These are phyloP conservation scores for Tricholoma bakamatsutake DNA, from an alignment of 768 basidiomycete genomes.

Conservation along the genomic window DNA sequence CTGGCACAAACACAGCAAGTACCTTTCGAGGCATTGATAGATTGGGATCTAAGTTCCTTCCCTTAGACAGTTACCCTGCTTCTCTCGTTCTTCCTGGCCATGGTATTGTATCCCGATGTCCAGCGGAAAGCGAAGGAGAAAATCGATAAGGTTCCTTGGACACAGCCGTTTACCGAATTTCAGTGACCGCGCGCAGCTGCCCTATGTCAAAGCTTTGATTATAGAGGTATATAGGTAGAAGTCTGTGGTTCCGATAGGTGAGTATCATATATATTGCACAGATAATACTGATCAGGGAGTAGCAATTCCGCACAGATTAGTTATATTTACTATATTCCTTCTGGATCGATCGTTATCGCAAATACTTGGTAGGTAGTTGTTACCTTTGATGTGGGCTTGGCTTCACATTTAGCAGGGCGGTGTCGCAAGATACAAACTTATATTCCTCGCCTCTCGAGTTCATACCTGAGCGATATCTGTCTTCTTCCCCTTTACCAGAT, in stretches of 20 bases:
- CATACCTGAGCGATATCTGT: conserved; percentile 19
- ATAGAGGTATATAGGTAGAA: not conserved
- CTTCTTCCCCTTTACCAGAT: conserved; percentile 6
- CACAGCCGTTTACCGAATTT: not conserved
- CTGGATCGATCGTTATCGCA: not conserved
- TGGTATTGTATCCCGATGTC: not conserved
- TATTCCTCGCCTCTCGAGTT: conserved; percentile 24
- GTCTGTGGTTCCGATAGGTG: not conserved
- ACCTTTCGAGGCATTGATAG: conserved; percentile 5
- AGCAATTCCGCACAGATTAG: not conserved
- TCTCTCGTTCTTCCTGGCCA: not conserved
- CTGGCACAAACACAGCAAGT: not conserved
- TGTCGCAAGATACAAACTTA: conserved; percentile 24
- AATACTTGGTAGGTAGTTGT: not conserved
- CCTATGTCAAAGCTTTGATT: not conserved
- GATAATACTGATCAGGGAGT: not conserved
- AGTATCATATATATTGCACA: not conserved
- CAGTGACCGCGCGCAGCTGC: not conserved
- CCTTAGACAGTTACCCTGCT: not conserved
- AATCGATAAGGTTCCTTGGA: not conserved
- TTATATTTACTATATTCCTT: not conserved
- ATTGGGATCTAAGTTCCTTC: not conserved
- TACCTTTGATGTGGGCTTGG: not conserved
- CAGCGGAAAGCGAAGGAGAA: not conserved
- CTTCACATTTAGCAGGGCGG: conserved; percentile 11